phyloP scores from a whole-genome alignment of 1,284 basidiomycete species.

The Cryptococcus sp. region DNA sequence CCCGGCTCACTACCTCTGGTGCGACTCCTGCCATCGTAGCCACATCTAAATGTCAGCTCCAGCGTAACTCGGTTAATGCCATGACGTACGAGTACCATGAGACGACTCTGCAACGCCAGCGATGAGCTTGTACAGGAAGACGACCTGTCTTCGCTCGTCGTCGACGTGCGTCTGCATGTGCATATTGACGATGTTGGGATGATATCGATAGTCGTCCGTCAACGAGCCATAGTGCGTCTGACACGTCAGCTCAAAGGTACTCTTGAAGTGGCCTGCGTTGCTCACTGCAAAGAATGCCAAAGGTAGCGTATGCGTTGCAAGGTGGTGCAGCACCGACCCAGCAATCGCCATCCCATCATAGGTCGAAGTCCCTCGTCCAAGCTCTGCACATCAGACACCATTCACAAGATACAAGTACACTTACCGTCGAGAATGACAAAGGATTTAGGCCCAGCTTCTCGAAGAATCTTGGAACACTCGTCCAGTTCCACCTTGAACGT shows the following conservation, averaged over 20 bases:
- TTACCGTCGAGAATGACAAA: slow-evolving; percentile 89
- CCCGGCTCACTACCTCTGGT: slow-evolving; percentile 62
- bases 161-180: slow-evolving; percentile 91
- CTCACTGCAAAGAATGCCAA: slow-evolving; percentile 54
- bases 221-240: slow-evolving; percentile 48
- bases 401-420: slow-evolving; percentile 21
- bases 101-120: slow-evolving; percentile 83
- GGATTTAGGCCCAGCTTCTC: slow-evolving; percentile 83
- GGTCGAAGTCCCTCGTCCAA: slow-evolving; percentile 59
- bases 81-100: slow-evolving; percentile 65
- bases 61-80: background rate
- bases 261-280: background rate
- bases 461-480: slow-evolving; percentile 86
- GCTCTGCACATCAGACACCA: slow-evolving; percentile 52
- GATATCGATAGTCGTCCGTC: slow-evolving; percentile 58
- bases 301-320: slow-evolving; percentile 83
- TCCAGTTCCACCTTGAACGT: slow-evolving; percentile 96
- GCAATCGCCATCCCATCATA: slow-evolving; percentile 95
- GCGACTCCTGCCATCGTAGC: slow-evolving; percentile 82
- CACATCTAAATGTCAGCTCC: slow-evolving; percentile 52
- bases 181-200: slow-evolving; percentile 88
- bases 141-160: slow-evolving; percentile 61
- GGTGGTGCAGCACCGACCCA: slow-evolving; percentile 84
- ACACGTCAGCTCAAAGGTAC: background rate
- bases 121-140: slow-evolving; percentile 90